These are phyloP conservation scores for Coprinopsis marcescibilis DNA, from an alignment of 768 basidiomycete species.

Conservation along the genomic window DNA sequence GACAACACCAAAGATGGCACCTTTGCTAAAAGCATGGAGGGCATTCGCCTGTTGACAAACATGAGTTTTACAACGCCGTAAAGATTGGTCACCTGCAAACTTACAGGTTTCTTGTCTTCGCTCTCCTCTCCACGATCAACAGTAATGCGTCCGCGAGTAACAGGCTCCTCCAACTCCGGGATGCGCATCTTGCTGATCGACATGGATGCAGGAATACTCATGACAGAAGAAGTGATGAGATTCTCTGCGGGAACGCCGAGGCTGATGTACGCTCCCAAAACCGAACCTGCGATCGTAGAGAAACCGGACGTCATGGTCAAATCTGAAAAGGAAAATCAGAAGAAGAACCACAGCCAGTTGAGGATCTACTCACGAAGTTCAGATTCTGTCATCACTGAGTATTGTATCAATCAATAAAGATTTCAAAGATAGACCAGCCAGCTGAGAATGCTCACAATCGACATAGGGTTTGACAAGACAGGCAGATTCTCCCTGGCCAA, in stretches of 20 bases:
- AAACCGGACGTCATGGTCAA: constrained; percentile 90
- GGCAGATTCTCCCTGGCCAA: constrained; percentile 85
- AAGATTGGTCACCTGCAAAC: constrained; percentile 12
- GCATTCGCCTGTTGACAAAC: constrained; percentile 51
- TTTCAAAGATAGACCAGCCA: constrained; percentile 2
- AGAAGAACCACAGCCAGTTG: neutral
- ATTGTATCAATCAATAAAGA: no score
- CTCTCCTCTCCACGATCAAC: constrained; percentile 76
- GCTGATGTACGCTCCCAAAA: constrained; percentile 77
- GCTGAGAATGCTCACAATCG: constrained; percentile 36
- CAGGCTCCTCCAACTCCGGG: constrained; percentile 80
- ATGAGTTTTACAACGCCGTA: neutral
- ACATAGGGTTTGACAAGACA: constrained; percentile 83
- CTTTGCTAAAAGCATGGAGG: constrained; percentile 84
- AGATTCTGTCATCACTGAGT: constrained; percentile 67
- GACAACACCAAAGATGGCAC: constrained; percentile 77
- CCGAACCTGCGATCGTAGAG: constrained; percentile 89
- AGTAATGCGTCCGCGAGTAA: constrained; percentile 76
- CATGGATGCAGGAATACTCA: constrained; percentile 94
- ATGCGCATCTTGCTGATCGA: constrained; percentile 84
- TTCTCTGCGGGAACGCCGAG: constrained; percentile 76
- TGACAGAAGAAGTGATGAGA: constrained; percentile 82
- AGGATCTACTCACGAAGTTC: constrained; percentile 53
- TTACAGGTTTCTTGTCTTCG: constrained; percentile 43
- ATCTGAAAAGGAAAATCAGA: constrained; percentile 27